These are phyloP conservation scores for Chenopodium suecicum DNA, from an alignment of 148 eudicot genomes.

Conservation along the genomic window DNA sequence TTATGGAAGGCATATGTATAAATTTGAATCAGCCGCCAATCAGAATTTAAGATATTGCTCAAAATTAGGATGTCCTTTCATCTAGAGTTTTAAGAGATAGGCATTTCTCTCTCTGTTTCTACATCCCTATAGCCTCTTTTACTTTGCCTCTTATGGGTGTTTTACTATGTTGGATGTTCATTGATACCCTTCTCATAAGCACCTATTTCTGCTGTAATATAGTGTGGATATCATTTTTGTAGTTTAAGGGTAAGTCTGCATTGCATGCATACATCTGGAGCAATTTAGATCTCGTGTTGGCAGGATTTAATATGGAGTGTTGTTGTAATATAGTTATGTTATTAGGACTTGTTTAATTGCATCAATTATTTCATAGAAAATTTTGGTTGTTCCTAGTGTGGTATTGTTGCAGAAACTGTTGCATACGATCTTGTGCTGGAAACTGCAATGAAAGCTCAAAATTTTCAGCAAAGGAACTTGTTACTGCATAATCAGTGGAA, in stretches of 20 bases:
- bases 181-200: not conserved
- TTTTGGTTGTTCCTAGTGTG: conserved; percentile 27
- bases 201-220: not conserved
- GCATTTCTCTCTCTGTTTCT: not conserved
- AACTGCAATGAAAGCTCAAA: conserved; percentile 44
- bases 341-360: not conserved
- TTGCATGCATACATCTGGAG: not conserved
- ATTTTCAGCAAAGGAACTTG: conserved; percentile 37
- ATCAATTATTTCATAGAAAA: not conserved
- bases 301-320: not conserved
- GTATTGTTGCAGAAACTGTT: conserved; percentile 42
- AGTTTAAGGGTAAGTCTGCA: not conserved
- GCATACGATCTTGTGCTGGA: conserved; percentile 44
- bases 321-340: not conserved
- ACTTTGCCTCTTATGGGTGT: not conserved
- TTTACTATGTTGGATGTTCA: conserved; percentile 2
- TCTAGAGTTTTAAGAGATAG: not conserved
- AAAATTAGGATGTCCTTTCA: not conserved
- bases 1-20: not conserved
- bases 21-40: not conserved
- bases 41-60: not conserved
- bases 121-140: not conserved
- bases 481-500: conserved; percentile 41
- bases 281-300: not conserved
- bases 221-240: not conserved